Conservation (phyloP, 306 rosid species). For the Vigna mungo region DNA sequence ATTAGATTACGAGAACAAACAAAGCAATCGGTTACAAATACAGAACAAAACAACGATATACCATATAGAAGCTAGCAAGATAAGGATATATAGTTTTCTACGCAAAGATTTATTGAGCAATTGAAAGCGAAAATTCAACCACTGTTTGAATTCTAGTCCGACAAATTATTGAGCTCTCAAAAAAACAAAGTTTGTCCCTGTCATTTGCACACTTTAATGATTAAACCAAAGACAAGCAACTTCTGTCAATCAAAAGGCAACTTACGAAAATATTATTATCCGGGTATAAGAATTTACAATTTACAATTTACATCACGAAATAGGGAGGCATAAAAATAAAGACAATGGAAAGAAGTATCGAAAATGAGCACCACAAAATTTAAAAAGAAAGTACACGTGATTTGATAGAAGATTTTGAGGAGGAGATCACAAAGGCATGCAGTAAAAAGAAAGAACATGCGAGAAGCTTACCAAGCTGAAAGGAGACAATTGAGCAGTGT, state of each 20-base stretch:
- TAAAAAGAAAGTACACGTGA: constrained; percentile 36
- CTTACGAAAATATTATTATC: not conserved
- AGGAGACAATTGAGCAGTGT: constrained; percentile 87
- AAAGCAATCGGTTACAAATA: too few relatives aligned
- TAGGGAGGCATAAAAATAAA: not conserved
- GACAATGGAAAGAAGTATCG: not conserved
- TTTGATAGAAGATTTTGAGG: constrained; percentile 25
- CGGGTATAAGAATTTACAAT: not conserved
- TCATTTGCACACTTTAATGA: not conserved
- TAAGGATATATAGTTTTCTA: constrained; percentile 7
- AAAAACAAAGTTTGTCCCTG: not conserved
- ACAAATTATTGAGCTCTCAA: not conserved
- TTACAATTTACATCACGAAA: not conserved
- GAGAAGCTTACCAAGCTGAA: constrained; percentile 73
- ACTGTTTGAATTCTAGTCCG: not conserved
- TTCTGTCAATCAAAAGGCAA: constrained; percentile 12
- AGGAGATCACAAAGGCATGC: not conserved
- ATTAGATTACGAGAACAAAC: too few relatives aligned
- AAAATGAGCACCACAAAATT: not conserved
- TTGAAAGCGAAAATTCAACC: not conserved
- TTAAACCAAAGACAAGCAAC: constrained; percentile 17
- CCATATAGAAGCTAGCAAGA: not conserved
- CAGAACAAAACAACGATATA: not conserved
- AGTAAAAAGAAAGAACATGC: constrained; percentile 28
- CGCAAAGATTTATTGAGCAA: not conserved